Evolutionary conservation across 202 grass and related monocot genomes (phyloP).

Genomic region (Digitaria exilis): DNA sequence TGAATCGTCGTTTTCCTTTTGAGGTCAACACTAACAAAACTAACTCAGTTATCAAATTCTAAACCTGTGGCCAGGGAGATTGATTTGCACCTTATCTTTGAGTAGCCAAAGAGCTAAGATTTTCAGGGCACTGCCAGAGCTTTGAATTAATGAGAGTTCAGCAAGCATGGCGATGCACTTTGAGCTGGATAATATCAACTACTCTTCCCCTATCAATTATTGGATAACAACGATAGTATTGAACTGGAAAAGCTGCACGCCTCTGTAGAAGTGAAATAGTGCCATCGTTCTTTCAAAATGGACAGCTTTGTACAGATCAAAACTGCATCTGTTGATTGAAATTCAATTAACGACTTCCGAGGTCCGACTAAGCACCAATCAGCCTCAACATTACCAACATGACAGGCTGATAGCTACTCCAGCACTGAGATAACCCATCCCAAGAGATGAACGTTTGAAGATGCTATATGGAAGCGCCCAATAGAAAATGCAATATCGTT

Average conservation of each 20-base stretch:
- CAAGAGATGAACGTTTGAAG: conserved; percentile 27
- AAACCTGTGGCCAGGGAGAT: conserved; percentile 12
- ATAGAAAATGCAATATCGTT: conserved; percentile 37
- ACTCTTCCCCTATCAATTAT: conserved; percentile 13
- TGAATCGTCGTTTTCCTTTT: conserved; percentile 2
- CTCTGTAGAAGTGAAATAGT: conserved; percentile 22
- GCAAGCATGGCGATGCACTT: conserved; percentile 34
- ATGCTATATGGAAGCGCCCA: conserved; percentile 30
- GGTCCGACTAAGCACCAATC: conserved; percentile 5
- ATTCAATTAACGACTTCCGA: conserved; percentile 14
- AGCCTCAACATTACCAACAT: conserved; percentile 7
- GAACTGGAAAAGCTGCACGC: conserved; percentile 1
- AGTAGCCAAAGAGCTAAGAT: not conserved
- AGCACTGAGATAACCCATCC: not conserved
- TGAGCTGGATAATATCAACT: conserved; percentile 36
- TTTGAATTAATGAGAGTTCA: conserved; percentile 11
- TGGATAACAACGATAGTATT: not conserved
- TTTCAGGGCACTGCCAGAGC: conserved; percentile 3
- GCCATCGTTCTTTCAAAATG: conserved; percentile 23
- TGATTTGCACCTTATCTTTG: conserved; percentile 28
- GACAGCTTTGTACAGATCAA: conserved; percentile 13
- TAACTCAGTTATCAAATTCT: conserved; percentile 23
- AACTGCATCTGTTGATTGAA: conserved; percentile 25
- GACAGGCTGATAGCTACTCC: conserved; percentile 29
- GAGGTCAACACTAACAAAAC: not conserved